Base-by-base conservation (phyloP, 345 rosid genomes). In the Diplotaxis tenuifolia region DNA sequence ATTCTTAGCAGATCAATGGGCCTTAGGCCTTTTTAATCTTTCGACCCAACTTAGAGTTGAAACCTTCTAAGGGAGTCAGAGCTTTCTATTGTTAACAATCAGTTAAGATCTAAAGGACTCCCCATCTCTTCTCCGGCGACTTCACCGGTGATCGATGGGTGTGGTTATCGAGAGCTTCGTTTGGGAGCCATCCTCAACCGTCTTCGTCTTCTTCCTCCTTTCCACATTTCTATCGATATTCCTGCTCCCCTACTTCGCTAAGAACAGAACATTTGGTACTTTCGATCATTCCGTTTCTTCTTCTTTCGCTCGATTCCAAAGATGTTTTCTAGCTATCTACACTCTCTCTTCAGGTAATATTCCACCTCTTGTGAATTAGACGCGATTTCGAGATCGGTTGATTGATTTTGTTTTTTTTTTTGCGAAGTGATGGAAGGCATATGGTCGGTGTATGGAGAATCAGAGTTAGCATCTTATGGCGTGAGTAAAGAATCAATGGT, bases 401-500 rank as follows among this genome's bases (percentile, higher is more conserved):
- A 18, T 16, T 29, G 16, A 11, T 14, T 14, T 12, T 32, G 3
- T 10, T 10, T 29, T 4, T 10, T 42, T 42, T 42, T 42, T 76
- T 4, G 28, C 0, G 54, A 74, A 94, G 97, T 77, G 7, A 78
- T 86, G 88, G 91, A 88, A 84, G 97, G 94, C 50, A 20, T 92
- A 18, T 87, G 96, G 89, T 83, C 83, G 7, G 96, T 86, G 75
- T 86, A 80, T 58, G 98, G 96, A 73, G 99, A 95, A 78, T 82
- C 70, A n/a, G 98, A 88, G 73, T 75, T 86, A 55, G 72, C 71
- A 68, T 63, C 62, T 21, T 78, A 77, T 69, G 91, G 86, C 0
- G 4, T 73, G 16, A 85, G 78, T 58, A 87, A 80, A 62, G 90
- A 86, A 55, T 83, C 80, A 38, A 90, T 81, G 61, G 79, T 89